Conservation (phyloP, 78 protist species). For the Carpediemonas membranifera region DNA sequence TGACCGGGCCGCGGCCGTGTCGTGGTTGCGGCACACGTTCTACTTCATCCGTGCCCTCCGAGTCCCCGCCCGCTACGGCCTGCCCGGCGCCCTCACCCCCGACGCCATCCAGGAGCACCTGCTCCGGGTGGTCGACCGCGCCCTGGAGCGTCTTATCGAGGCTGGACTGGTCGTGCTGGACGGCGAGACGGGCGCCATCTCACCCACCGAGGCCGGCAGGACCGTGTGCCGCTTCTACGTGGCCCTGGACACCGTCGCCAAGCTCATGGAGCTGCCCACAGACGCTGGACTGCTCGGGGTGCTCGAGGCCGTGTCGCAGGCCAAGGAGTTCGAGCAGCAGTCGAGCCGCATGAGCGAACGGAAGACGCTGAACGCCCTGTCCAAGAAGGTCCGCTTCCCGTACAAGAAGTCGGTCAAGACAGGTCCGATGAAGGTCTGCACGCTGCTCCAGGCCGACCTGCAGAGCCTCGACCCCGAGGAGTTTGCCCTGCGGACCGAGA, state of each 20-base stretch:
- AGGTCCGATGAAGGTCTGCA: background rate
- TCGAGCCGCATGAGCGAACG: background rate
- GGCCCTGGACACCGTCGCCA: background rate
- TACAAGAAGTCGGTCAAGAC: background rate
- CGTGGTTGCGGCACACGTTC: conserved; percentile 40
- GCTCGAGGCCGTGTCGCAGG: background rate
- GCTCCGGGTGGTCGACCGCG: background rate
- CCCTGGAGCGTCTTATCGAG: background rate
- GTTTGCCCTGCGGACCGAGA: background rate
- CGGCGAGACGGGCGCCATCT: background rate
- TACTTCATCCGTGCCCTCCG: conserved; percentile 15
- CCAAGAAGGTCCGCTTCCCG: background rate
- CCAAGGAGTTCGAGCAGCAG: background rate
- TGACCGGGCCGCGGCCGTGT: conserved; percentile 7
- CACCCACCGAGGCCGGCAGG: background rate
- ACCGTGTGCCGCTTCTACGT: background rate
- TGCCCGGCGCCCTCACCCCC: background rate
- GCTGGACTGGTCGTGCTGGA: background rate
- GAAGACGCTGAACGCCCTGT: background rate
- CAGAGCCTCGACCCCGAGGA: background rate
- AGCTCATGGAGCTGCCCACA: background rate
- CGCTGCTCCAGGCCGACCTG: background rate
- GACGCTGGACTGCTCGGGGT: background rate
- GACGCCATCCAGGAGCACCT: background rate
- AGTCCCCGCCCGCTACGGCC: conserved; percentile 31